phyloP scores from a whole-genome alignment of 306 rosid genomes.

The Carpinus viminea region DNA sequence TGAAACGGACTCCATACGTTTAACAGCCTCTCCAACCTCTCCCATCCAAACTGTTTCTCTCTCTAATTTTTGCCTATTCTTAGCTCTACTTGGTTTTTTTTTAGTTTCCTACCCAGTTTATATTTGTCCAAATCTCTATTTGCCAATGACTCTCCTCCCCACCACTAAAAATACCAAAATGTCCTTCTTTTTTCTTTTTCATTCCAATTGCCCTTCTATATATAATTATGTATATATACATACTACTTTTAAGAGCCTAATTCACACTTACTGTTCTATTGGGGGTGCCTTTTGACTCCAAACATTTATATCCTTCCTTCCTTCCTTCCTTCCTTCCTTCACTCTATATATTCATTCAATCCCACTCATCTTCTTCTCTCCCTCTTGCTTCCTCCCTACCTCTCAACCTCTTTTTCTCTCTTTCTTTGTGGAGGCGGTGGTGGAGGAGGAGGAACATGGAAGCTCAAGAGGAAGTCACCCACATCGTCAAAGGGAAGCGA shows the following conservation, averaged over 20 bases:
- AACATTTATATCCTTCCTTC: slow-evolving; percentile 20
- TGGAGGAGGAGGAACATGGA: slow-evolving; percentile 55
- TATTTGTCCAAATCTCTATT: slow-evolving; percentile 23
- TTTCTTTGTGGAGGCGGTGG: slow-evolving; percentile 21
- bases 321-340: slow-evolving; percentile 9
- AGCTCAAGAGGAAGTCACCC: slow-evolving; percentile 49
- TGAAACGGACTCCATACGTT: slow-evolving; percentile 58
- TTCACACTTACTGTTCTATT: slow-evolving; percentile 69
- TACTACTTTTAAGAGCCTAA: slow-evolving; percentile 30
- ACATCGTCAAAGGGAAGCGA: slow-evolving; percentile 72
- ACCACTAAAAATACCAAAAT: slow-evolving; percentile 15
- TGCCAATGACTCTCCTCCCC: slow-evolving; percentile 42
- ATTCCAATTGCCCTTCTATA: slow-evolving; percentile 22
- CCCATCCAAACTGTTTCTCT: slow-evolving; percentile 37
- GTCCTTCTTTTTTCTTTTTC: background rate
- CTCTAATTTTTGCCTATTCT: slow-evolving; percentile 55
- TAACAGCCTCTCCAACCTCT: slow-evolving; percentile 35
- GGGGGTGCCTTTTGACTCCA: slow-evolving; percentile 60
- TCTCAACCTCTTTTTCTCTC: slow-evolving; percentile 33
- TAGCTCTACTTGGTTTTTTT: slow-evolving; percentile 47
- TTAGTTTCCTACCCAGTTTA: slow-evolving; percentile 24
- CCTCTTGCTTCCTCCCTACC: slow-evolving; percentile 64
- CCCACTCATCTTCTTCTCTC: slow-evolving; percentile 29
- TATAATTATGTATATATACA: no score
- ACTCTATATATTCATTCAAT: slow-evolving; percentile 29